Base-by-base conservation (phyloP, 192 early-diverging fungal species). In the Backusella macrospora region DNA sequence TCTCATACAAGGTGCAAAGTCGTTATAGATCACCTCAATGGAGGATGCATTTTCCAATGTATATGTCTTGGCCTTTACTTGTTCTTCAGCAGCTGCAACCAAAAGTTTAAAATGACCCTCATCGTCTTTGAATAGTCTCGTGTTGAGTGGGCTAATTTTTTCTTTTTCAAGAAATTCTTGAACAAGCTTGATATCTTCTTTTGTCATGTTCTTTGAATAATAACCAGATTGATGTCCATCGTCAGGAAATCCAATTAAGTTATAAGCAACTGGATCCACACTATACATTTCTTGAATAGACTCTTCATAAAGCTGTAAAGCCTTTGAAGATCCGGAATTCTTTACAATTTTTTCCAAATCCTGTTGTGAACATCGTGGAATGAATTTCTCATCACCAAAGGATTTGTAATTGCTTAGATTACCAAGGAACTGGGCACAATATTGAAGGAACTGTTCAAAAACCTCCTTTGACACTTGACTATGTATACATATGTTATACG, bases 371-470 rank as follows among this genome's bases (percentile, higher is more conserved):
- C 85, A 44, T 3, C 88, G 79, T 34, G 89, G 89, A 40, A 90
- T 76, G 70, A 90, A 87, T 78, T 90, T 90, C 46, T 82, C 85
- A 78, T 90, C 87, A 23, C 88, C 89, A 75, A 90, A 90, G 6
- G 78, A 79, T 63, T 86, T 86, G 84, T 89, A 89, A 74, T 90
- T 90, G 52, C 83, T 76, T 16, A 82, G 73, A 76, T 89, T 88
- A 70, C 81, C 75, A 29, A 88, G 45, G 46, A 87, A 83, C 26
- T 85, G 83, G 15, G 73, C 78, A 26, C 73, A 79, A 62, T 89
- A 90, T 62, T 90, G 85, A 15, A 90, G 29, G 65, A 90, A 82
- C 43, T 77, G 65, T 37, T 80, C 85, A 81, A 86, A 90, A 8
- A 62, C 65, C 10, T 87, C 88, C 12, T 81, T 72, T 4, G 78